These are phyloP conservation scores for Camelina sativa DNA, from an alignment of 345 rosid genomes.

Conservation along the genomic window DNA sequence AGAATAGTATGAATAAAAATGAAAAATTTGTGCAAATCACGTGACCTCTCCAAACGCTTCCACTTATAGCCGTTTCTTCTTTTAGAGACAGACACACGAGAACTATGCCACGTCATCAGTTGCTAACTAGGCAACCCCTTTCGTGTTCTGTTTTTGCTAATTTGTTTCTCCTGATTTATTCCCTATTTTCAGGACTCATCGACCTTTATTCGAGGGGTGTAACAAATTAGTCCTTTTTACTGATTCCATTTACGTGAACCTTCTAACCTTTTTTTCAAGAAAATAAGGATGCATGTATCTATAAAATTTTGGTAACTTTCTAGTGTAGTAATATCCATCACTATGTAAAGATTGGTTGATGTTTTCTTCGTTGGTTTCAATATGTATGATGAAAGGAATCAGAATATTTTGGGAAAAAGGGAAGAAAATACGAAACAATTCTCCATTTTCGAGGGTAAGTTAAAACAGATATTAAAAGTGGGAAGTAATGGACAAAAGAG, in stretches of 20 bases:
- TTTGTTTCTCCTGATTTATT: conserved; percentile 24
- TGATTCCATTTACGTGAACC: neutral
- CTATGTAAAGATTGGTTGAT: conserved; percentile 14
- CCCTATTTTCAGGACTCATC: conserved; percentile 29
- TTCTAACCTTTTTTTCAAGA: neutral
- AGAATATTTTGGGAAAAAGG: neutral
- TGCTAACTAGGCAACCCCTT: conserved; percentile 38
- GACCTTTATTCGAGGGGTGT: neutral
- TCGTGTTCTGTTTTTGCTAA: conserved; percentile 31
- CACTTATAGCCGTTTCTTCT: conserved; percentile 30
- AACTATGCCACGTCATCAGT: conserved; percentile 29
- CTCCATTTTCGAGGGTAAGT: conserved; percentile 37
- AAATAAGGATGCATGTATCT: conserved; percentile 17
- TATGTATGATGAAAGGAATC: conserved; percentile 32
- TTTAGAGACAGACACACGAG: conserved; percentile 28
- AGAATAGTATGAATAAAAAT: neutral
- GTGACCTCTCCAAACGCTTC: conserved; percentile 38
- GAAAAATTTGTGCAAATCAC: conserved; percentile 34
- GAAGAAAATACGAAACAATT: conserved; percentile 26
- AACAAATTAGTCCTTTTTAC: neutral
- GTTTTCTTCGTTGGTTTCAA: neutral
- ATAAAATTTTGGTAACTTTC: conserved; percentile 4
- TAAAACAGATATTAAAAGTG: conserved; percentile 39
- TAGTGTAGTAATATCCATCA: conserved; percentile 12
- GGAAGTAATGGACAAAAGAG: conserved; percentile 38